Evolutionary conservation across 176 grass and related monocot genomes (phyloP).

Genomic region (Stipa capillata): DNA sequence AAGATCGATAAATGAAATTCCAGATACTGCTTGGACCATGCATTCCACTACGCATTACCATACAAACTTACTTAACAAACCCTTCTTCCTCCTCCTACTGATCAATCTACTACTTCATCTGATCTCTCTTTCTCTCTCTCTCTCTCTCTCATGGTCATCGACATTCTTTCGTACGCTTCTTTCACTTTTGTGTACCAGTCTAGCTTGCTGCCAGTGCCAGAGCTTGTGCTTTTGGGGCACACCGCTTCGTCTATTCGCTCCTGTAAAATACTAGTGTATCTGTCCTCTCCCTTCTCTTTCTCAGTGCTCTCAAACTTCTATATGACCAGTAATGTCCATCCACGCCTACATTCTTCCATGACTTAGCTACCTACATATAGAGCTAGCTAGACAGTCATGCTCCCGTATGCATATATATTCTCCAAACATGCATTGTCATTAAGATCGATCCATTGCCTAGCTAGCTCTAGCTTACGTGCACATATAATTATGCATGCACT

Average conservation of each 20-base stretch:
- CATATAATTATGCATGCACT: not conserved
- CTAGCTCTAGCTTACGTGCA: slow-evolving; percentile 12
- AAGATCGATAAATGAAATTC: not conserved
- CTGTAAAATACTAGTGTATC: not conserved
- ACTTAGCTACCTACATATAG: not conserved
- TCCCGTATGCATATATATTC: not conserved
- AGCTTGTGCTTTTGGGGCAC: slow-evolving; percentile 43
- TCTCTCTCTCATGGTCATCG: not conserved
- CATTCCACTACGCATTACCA: not conserved
- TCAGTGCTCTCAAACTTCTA: slow-evolving; percentile 34
- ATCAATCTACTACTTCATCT: not conserved
- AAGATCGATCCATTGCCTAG: too few relatives aligned
- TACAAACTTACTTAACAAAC: not conserved
- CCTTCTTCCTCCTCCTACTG: too few relatives aligned
- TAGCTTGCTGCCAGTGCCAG: slow-evolving; percentile 17
- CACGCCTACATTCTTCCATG: not conserved
- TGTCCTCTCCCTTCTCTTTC: not conserved
- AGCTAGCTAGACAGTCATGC: not conserved
- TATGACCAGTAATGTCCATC: not conserved
- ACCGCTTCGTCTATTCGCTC: slow-evolving; percentile 7
- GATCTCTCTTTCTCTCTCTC: not conserved
- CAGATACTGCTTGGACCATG: slow-evolving; percentile 17
- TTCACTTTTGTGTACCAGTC: slow-evolving; percentile 34
- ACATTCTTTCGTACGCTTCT: slow-evolving; percentile 35
- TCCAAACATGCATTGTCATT: too few relatives aligned